A percentile compares a stretch with the other conserved stretches of the same genome.
phyloP scores from a whole-genome alignment of 2,329 filamentous ascomycete species.

The Dothistroma pini region DNA sequence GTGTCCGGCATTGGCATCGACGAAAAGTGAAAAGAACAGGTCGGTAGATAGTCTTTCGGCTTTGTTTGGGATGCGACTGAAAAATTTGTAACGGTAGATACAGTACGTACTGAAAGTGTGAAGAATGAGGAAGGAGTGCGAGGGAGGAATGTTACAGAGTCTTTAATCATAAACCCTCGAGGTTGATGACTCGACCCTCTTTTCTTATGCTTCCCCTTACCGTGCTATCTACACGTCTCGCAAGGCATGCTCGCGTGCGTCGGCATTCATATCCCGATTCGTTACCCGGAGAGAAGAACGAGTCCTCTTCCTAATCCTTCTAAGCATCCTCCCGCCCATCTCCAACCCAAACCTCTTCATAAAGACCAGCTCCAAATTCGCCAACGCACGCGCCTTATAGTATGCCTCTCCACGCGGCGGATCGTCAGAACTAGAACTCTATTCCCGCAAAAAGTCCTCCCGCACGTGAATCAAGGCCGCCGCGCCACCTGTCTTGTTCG shows the following conservation, averaged over 20 bases:
- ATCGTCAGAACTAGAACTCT: background rate
- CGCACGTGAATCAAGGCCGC: conserved; percentile 77
- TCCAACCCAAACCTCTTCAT: background rate
- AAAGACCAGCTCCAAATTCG: background rate
- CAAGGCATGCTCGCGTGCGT: no score
- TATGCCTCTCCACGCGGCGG: background rate
- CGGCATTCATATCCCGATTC: no score
- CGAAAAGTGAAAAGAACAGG: background rate
- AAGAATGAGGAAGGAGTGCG: background rate
- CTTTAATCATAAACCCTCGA: background rate
- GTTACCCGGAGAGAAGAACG: no score
- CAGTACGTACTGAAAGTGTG: background rate
- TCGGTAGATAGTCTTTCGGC: conserved; percentile 10
- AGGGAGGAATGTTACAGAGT: background rate
- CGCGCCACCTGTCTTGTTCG: conserved; percentile 55
- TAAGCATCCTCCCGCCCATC: background rate
- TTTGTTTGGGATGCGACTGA: conserved; percentile 2
- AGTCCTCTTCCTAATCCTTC: background rate
- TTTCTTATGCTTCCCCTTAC: no score
- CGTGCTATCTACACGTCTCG: no score
- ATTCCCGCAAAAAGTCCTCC: conserved; percentile 41
- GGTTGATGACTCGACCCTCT: background rate
- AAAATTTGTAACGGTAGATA: conserved; percentile 2
- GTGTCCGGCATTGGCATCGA: background rate
- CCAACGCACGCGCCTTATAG: background rate